Evolutionary conservation across 1,139 yeast genomes (phyloP), one percentile per base, ranked within the genome.

Genomic region (Kurtzmaniella natalensis): DNA sequence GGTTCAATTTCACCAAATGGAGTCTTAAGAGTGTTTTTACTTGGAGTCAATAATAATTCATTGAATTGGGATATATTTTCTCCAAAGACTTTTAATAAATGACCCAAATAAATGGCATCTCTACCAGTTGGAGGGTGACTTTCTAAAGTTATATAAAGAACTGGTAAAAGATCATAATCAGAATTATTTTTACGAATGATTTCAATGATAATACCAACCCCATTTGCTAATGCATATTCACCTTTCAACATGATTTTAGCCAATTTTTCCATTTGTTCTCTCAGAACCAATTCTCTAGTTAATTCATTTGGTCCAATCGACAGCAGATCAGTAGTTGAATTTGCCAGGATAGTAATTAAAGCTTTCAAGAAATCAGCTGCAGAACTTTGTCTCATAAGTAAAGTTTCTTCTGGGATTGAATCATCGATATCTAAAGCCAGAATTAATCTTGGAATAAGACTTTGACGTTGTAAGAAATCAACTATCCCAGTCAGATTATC

Each of bases 261-360:
- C 32, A 92, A 64, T 38, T 70, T 64, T 44, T 80, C 69, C 65
- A 87, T 79, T 37, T 78, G 76, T 32, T 79, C 81, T 34, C 85
- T 76, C 2, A 69, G 61, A 8, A 89, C 96, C 36, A 92, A 70
- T 55, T 92, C 92, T 43, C 99, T 71, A 4, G 96, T 87, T 34
- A 92, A 70, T 57, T 92, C 97, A 57, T 92, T 92, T 7, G 98
- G 97, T 1, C 99, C 98, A 46, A 92, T 88, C 4, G 95, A 85
- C 13, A 95, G 83, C 48, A 82, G 85, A 48, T 77, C 83, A 5
- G 81, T 72, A 45, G 89, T 85, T 21, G 94, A 83, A 53, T 92
- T 92, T 25, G 76, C 76, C 3, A 70, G 63, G n/a, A 70, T 70
- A 29, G 76, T 69, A 36, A 70, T 67, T 24, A 70, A 53, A 1